phyloP scores from a whole-genome alignment of 2,329 filamentous ascomycete genomes.

The Venturia aucupariae region DNA sequence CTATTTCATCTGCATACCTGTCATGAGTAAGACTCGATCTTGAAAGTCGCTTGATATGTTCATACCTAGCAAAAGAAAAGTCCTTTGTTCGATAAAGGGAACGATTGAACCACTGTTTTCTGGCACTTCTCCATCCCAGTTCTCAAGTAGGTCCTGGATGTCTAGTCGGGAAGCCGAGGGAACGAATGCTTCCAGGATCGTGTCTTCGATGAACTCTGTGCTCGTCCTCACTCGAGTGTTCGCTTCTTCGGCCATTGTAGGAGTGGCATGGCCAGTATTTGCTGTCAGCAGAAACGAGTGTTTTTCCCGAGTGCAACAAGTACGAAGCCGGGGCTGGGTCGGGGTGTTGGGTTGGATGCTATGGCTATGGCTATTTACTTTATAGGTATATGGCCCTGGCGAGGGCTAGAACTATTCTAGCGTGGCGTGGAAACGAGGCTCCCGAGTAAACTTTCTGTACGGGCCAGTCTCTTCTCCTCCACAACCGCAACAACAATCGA shows the following conservation, averaged over 20 bases:
- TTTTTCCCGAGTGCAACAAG: neutral
- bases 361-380: too few relatives aligned
- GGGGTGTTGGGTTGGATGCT: too few relatives aligned
- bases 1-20: constrained; percentile 59
- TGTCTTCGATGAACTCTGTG: constrained; percentile 18
- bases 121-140: constrained; percentile 36
- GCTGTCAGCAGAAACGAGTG: neutral
- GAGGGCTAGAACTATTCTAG: too few relatives aligned
- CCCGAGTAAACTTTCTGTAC: neutral
- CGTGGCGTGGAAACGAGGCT: neutral
- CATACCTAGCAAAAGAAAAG: constrained; percentile 65
- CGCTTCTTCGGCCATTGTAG: neutral
- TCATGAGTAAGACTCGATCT: constrained; percentile 42
- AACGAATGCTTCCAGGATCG: constrained; percentile 24
- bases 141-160: constrained; percentile 30
- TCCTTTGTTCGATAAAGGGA: constrained; percentile 51
- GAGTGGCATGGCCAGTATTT: neutral
- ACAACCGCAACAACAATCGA: neutral
- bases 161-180: constrained; percentile 28
- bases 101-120: constrained; percentile 38
- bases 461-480: neutral
- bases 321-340: neutral
- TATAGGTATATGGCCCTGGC: too few relatives aligned
- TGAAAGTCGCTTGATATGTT: constrained; percentile 24
- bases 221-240: constrained; percentile 8